Conservation (phyloP, 2,329 filamentous ascomycete genomes). For the Neofusicoccum laricinum region DNA sequence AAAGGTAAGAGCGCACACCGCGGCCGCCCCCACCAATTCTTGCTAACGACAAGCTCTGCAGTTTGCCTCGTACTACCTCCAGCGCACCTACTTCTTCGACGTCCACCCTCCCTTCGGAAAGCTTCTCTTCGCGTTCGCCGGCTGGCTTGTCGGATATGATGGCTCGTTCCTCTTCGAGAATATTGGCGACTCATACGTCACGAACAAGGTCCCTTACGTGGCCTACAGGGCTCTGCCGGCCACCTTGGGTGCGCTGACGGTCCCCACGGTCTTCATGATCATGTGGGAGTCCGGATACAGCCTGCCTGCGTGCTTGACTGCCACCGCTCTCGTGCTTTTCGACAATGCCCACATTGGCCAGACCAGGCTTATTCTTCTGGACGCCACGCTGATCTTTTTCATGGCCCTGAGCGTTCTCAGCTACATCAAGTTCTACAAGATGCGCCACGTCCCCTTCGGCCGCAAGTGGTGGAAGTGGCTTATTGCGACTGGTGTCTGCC, state of each 20-base stretch:
- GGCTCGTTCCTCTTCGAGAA: slow-evolving; percentile 98
- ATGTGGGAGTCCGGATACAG: slow-evolving; percentile 99
- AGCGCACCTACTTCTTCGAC: slow-evolving; percentile 99
- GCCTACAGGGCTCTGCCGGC: slow-evolving; percentile 93
- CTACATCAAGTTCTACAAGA: slow-evolving; percentile 98
- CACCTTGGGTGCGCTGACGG: slow-evolving; percentile 84
- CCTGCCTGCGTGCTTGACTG: slow-evolving; percentile 83
- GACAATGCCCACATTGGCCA: slow-evolving; percentile 98
- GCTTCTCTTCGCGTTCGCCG: slow-evolving; percentile 93
- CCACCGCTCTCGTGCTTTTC: slow-evolving; percentile 81
- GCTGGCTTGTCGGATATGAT: slow-evolving; percentile 96
- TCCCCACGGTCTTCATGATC: slow-evolving; percentile 91
- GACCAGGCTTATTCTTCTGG: slow-evolving; percentile 89
- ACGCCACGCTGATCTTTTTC: slow-evolving; percentile 89
- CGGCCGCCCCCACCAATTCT: neutral
- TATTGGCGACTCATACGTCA: slow-evolving; percentile 96
- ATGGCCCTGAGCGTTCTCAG: slow-evolving; percentile 93
- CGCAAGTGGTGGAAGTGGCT: slow-evolving; percentile 99
- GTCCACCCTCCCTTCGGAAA: slow-evolving; percentile 98
- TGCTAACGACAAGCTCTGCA: slow-evolving; percentile 22
- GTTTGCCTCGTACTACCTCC: slow-evolving; percentile 72
- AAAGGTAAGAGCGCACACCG: slow-evolving; percentile 65
- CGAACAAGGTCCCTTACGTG: slow-evolving; percentile 95
- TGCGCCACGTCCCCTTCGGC: slow-evolving; percentile 82
- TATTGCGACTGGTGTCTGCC: slow-evolving; percentile 84